A percentile compares a stretch with the other conserved stretches of the same genome.
These are phyloP conservation scores for Colletotrichum cordylinicola DNA, from an alignment of 2,329 filamentous ascomycete genomes.

Conservation along the genomic window DNA sequence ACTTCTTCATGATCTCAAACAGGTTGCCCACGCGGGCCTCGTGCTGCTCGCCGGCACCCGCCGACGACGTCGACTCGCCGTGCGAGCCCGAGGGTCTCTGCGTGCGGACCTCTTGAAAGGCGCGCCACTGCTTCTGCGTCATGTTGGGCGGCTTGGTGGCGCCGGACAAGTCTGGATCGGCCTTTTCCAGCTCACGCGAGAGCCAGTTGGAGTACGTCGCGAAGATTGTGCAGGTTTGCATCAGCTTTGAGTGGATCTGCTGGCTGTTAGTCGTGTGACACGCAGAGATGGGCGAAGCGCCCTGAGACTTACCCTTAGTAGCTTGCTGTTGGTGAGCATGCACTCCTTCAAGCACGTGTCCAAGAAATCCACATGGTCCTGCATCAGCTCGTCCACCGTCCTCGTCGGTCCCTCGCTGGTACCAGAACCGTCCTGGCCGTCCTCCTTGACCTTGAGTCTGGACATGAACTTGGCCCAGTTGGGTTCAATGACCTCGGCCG, in stretches of 20 bases:
- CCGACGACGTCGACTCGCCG: conserved; percentile 37
- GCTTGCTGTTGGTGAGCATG: conserved; percentile 96
- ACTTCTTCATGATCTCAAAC: conserved; percentile 86
- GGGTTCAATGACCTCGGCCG: conserved; percentile 94
- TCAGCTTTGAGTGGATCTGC: conserved; percentile 95
- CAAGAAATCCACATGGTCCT: conserved; percentile 97
- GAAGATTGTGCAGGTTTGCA: conserved; percentile 95
- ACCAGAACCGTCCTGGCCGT: conserved; percentile 25
- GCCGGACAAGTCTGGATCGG: conserved; percentile 78
- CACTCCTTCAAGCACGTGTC: conserved; percentile 98
- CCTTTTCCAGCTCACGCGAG: conserved; percentile 81
- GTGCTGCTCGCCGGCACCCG: conserved; percentile 40
- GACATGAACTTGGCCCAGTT: conserved; percentile 96
- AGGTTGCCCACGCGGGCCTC: conserved; percentile 72
- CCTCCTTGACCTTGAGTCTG: conserved; percentile 71
- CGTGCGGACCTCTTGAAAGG: conserved; percentile 56
- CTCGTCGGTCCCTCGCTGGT: conserved; percentile 50
- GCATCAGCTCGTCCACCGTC: conserved; percentile 97
- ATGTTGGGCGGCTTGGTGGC: conserved; percentile 62
- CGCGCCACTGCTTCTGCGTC: conserved; percentile 65
- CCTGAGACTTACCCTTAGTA: conserved; percentile 73
- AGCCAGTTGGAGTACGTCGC: conserved; percentile 88
- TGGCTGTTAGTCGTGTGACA: conserved; percentile 21
- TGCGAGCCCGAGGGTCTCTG: conserved; percentile 41
- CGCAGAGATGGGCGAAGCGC: not conserved